Percentiles rank a stretch among this genome's conserved stretches.
phyloP scores from a whole-genome alignment of 2,329 filamentous ascomycete species.

The Coniosporium uncinatum region DNA sequence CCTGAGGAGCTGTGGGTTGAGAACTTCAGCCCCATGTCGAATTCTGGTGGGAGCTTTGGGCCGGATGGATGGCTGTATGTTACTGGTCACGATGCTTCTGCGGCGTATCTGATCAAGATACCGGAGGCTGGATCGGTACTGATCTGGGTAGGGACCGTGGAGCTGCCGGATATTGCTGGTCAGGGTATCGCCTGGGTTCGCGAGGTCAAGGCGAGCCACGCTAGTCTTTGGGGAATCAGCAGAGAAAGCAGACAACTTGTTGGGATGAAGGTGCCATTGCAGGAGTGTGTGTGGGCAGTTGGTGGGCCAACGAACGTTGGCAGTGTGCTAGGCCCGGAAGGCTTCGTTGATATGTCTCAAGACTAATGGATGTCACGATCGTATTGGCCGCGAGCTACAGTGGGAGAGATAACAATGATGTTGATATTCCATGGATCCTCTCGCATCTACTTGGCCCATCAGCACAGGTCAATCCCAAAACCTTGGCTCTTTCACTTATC shows the following conservation, averaged over 20 bases:
- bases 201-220: not conserved
- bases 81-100: not conserved
- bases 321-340: not conserved
- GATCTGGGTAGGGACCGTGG: not conserved
- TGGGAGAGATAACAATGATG: no score
- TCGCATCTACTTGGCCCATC: no score
- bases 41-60: not conserved
- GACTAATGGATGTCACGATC: not conserved
- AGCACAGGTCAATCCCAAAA: no score
- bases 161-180: not conserved
- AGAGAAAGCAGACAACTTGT: not conserved
- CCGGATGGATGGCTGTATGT: not conserved
- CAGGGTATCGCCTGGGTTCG: not conserved
- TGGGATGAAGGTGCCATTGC: not conserved
- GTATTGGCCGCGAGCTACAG: no score
- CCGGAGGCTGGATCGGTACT: not conserved
- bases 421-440: no score
- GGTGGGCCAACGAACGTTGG: not conserved
- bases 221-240: not conserved
- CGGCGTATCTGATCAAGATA: not conserved
- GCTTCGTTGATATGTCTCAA: not conserved
- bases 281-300: not conserved
- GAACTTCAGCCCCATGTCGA: not conserved
- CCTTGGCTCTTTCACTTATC: no score
- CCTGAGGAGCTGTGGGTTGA: not conserved